Percentiles rank a stretch among this genome's conserved stretches.
Conservation (phyloP, 2,329 filamentous ascomycete genomes). For the Cadophora malorum region DNA sequence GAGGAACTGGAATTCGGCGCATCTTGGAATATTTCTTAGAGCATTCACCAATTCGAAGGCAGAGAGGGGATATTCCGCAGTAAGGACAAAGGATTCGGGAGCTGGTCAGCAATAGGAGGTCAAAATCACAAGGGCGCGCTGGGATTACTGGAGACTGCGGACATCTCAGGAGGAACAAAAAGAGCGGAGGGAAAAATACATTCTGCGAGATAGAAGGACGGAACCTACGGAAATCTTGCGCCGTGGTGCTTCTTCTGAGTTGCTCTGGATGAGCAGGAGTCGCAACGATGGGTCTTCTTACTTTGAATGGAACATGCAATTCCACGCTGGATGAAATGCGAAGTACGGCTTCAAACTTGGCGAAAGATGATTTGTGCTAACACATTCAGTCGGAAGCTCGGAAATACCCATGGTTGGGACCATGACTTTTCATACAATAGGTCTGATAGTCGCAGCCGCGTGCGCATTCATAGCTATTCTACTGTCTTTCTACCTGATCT, state of each 20-base stretch:
- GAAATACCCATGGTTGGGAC: slow-evolving; percentile 55
- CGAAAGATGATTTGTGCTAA: slow-evolving; percentile 30
- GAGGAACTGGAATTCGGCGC: background rate
- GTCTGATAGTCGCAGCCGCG: slow-evolving; percentile 57
- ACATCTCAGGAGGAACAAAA: background rate
- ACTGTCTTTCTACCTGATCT: slow-evolving; percentile 62
- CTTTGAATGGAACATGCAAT: slow-evolving; percentile 44
- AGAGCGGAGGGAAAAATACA: background rate
- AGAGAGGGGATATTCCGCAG: background rate
- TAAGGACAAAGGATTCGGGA: background rate
- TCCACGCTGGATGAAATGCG: slow-evolving; percentile 47
- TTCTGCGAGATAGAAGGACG: background rate
- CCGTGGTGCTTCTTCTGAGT: slow-evolving; percentile 18
- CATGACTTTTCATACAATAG: slow-evolving; percentile 61
- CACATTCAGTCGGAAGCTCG: slow-evolving; percentile 43
- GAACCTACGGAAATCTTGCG: background rate
- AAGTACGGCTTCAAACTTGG: slow-evolving; percentile 38
- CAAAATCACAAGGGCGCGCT: background rate
- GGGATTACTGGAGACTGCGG: background rate
- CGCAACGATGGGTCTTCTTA: slow-evolving; percentile 36
- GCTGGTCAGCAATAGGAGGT: background rate
- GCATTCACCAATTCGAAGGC: background rate
- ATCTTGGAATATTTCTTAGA: background rate
- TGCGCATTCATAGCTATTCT: slow-evolving; percentile 58
- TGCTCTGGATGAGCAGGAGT: slow-evolving; percentile 32